Evolutionary conservation across 345 rosid species (phyloP), one percentile per base, ranked within the genome.

Genomic region (Turnera subulata): DNA sequence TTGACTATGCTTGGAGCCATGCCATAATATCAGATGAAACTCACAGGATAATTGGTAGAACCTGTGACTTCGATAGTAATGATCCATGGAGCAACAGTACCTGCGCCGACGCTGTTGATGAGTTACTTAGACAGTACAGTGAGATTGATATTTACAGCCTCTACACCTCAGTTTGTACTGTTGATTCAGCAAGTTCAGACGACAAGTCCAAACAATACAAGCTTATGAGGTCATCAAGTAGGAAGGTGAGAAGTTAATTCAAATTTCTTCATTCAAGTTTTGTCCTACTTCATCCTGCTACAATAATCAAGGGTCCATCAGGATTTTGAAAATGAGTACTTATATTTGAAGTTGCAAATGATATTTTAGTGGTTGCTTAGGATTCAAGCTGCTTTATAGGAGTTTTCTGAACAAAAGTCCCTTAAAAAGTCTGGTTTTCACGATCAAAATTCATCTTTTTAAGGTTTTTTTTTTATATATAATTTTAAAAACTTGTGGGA

Each of bases 1-100:
- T 86, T 62, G 97, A 91, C 64, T 85, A 88, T 51, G 95, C 98
- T 11, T 91, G 95, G 98, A 91, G 98, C 69, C 98, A 91, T 70
- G 96, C 95, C 0, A 76, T 91, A 17, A 75, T 88, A 62, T 88
- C 98, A 15, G 92, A 91, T 64, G 96, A 88, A 77, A 84, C 91
- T 17, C 82, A 82, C 70, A 60, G 66, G 47, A 68, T 66, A 32
- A 91, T 91, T 11, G 17, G 19, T 10, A 43, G 60, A 37, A 80
- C 17, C 65, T 91, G 96, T 59, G 72, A 88, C 68, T 88, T 91
- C 63, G 48, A 69, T 53, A 86, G 85, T 65, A 69, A 59, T 22
- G 46, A 79, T 55, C 67, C 95, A 29, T 91, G 91, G 91, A 74
- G 66, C 62, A 82, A 81, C 58, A 55, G 50, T 16, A 67, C 74